Conservation (phyloP, 1,284 basidiomycete genomes). For the Malassezia restricta region DNA sequence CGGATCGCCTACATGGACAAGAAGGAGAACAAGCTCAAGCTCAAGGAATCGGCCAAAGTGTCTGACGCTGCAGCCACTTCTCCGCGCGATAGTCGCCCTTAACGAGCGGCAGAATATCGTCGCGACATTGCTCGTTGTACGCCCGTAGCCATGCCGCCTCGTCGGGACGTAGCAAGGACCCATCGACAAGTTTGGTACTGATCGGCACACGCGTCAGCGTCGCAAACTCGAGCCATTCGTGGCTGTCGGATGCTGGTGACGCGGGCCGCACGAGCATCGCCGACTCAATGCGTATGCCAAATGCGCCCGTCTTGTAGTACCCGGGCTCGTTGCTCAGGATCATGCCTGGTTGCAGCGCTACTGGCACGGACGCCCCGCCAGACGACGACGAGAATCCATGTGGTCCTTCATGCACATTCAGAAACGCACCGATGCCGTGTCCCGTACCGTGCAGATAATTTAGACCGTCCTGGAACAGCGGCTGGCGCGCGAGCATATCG, state of each 20-base stretch:
- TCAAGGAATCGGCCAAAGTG: conserved; percentile 20
- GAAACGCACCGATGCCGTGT: conserved; percentile 35
- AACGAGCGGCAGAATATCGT: conserved; percentile 33
- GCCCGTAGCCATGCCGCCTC: conserved; percentile 43
- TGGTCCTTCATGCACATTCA: conserved; percentile 39
- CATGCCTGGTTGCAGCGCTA: conserved; percentile 26
- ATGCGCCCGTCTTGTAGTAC: conserved; percentile 37
- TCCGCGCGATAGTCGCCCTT: conserved; percentile 29
- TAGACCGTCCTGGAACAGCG: conserved; percentile 36
- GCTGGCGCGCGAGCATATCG: conserved; percentile 29
- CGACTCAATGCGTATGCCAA: conserved; percentile 39
- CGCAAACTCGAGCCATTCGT: conserved; percentile 46
- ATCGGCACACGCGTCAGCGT: conserved; percentile 45
- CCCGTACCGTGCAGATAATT: conserved; percentile 38
- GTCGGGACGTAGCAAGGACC: conserved; percentile 24
- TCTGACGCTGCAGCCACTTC: conserved; percentile 32
- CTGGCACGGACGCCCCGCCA: conserved; percentile 24
- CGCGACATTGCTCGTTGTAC: conserved; percentile 41
- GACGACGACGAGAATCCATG: conserved; percentile 31
- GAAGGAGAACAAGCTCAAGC: conserved; percentile 28
- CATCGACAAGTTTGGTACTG: conserved; percentile 38
- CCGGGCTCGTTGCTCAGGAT: conserved; percentile 38
- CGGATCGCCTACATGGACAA: conserved; percentile 39
- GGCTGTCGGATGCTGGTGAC: conserved; percentile 24
- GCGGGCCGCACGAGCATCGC: conserved; percentile 25